These are phyloP conservation scores for Penicillium sp. DNA, from an alignment of 2,329 filamentous ascomycete genomes.

Conservation along the genomic window DNA sequence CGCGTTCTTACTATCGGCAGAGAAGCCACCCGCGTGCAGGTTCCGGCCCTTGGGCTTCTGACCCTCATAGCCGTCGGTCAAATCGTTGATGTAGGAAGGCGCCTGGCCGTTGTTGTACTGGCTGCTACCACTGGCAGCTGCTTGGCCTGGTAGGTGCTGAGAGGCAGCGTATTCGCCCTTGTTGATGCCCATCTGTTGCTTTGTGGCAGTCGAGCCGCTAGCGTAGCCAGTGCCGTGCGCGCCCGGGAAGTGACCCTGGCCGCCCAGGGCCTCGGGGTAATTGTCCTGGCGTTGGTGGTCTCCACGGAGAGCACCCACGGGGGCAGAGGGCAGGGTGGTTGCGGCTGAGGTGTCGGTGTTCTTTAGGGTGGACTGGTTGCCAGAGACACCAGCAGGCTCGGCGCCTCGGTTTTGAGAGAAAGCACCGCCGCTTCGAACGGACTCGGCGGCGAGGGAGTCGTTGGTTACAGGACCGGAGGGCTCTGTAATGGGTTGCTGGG, in stretches of 20 bases:
- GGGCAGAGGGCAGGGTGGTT: conserved; percentile 56
- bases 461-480: conserved; percentile 66
- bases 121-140: conserved; percentile 37
- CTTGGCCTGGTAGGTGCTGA: conserved; percentile 21
- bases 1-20: conserved; percentile 52
- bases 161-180: conserved; percentile 31
- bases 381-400: conserved; percentile 57
- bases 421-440: conserved; percentile 62
- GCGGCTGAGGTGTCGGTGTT: conserved; percentile 63
- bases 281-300: conserved; percentile 51
- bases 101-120: conserved; percentile 40
- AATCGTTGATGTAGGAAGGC: conserved; percentile 48
- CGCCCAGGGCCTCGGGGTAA: conserved; percentile 48
- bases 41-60: conserved; percentile 59
- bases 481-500: conserved; percentile 64
- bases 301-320: conserved; percentile 54
- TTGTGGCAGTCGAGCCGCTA: conserved; percentile 43
- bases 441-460: conserved; percentile 80
- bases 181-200: conserved; percentile 38
- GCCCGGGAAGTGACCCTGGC: conserved; percentile 48
- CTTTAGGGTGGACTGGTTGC: conserved; percentile 61
- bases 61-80: conserved; percentile 38
- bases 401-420: conserved; percentile 67
- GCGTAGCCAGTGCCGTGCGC: conserved; percentile 45
- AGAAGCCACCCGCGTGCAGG: conserved; percentile 56